A percentile compares a stretch with the other conserved stretches of the same genome.
Evolutionary conservation across 2,329 filamentous ascomycete species (phyloP).

Genomic region (Colletotrichum caudatum): DNA sequence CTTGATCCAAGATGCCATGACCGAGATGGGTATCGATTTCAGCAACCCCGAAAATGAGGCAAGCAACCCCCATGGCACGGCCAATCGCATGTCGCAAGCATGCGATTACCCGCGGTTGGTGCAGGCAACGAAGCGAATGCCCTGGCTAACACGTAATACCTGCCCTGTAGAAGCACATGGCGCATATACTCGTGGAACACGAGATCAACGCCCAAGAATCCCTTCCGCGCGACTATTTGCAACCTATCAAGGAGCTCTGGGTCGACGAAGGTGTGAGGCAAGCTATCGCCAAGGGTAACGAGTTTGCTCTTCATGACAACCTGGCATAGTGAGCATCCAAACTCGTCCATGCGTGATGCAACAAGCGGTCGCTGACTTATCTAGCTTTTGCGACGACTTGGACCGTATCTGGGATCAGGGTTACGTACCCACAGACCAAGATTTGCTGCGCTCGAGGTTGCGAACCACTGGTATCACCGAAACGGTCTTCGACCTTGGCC

Average conservation of each 20-base stretch:
- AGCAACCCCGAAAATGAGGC: slow-evolving; percentile 84
- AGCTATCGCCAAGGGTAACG: slow-evolving; percentile 93
- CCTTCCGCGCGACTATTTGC: slow-evolving; percentile 81
- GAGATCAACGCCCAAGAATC: slow-evolving; percentile 87
- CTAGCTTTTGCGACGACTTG: slow-evolving; percentile 84
- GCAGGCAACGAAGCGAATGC: slow-evolving; percentile 11
- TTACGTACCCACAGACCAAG: slow-evolving; percentile 93
- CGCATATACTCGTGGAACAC: slow-evolving; percentile 80
- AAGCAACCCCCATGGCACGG: slow-evolving; percentile 50
- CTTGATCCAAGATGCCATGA: slow-evolving; percentile 91
- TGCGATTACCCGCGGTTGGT: not conserved
- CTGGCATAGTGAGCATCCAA: slow-evolving; percentile 80
- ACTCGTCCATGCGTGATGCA: not conserved
- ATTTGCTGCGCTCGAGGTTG: slow-evolving; percentile 89
- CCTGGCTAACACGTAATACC: slow-evolving; percentile 45
- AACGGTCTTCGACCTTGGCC: slow-evolving; percentile 90
- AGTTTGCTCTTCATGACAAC: slow-evolving; percentile 97
- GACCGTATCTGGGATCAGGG: slow-evolving; percentile 80
- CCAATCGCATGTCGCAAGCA: slow-evolving; percentile 35
- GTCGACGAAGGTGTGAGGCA: slow-evolving; percentile 83
- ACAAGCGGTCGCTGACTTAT: slow-evolving; percentile 16
- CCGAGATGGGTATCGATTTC: slow-evolving; percentile 83
- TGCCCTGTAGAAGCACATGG: slow-evolving; percentile 76
- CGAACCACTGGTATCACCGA: slow-evolving; percentile 96
- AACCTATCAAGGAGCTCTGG: slow-evolving; percentile 89